A percentile compares a stretch with the other conserved stretches of the same genome.
phyloP scores from a whole-genome alignment of 495 filamentous ascomycete genomes.

The Aspergillus bridgeri region DNA sequence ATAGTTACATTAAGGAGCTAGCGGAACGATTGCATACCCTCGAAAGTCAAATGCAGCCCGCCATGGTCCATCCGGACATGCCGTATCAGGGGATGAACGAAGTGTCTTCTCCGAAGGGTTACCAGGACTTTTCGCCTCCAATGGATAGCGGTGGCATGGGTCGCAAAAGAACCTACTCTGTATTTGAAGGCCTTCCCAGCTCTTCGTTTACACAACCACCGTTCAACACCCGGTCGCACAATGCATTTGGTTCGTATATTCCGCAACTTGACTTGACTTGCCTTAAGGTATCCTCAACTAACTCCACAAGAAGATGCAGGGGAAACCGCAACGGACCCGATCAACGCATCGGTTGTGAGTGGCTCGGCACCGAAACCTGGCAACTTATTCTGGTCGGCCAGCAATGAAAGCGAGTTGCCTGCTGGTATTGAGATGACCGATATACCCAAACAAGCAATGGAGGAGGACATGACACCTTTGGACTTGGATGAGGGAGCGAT shows the following conservation, averaged over 20 bases:
- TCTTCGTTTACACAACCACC: conserved; percentile 45
- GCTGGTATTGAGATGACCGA: conserved; percentile 37
- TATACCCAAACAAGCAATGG: conserved; percentile 33
- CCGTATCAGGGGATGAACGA: conserved; percentile 48
- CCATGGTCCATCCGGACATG: conserved; percentile 45
- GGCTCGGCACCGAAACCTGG: conserved; percentile 33
- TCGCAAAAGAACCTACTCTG: conserved; percentile 56
- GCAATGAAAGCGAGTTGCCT: conserved; percentile 37
- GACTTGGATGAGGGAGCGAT: conserved; percentile 44
- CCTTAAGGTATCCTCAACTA: no score
- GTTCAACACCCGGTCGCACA: conserved; percentile 43
- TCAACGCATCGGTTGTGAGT: conserved; percentile 28
- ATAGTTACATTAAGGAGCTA: conserved; percentile 92
- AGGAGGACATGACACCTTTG: conserved; percentile 40
- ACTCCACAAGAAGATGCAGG: conserved; percentile 31
- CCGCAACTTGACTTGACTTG: conserved; percentile 1
- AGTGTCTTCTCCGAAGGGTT: conserved; percentile 39
- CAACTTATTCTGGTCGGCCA: conserved; percentile 38
- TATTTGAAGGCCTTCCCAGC: conserved; percentile 50
- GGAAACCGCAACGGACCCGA: conserved; percentile 45
- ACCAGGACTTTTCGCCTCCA: conserved; percentile 50
- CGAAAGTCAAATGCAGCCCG: conserved; percentile 61
- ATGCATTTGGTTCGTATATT: conserved; percentile 32
- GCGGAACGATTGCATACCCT: conserved; percentile 83
- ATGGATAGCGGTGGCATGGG: conserved; percentile 36